Evolutionary conservation across 768 basidiomycete species (phyloP), one percentile per base, ranked within the genome.

Genomic region (Tremella fuciformis): DNA sequence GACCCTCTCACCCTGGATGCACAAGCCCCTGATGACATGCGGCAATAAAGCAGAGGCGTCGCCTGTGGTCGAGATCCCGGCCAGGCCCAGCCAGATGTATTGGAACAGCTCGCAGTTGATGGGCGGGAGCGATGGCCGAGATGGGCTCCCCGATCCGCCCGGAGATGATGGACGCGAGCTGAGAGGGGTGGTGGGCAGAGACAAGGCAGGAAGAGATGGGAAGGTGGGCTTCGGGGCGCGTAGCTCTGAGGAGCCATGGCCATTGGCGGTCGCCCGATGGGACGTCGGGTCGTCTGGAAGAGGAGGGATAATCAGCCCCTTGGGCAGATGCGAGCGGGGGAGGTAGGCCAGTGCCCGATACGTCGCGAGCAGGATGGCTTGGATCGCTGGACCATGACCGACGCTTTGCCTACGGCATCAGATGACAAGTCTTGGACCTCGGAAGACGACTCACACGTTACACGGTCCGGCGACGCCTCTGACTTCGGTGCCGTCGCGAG

Each of bases 31-130:
- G 6, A 37, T 9, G 2, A 63, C 75, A 19, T 56, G 38, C 1
- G 63, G 62, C 1, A 47, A 22, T 41, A 76, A 69, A 0, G 55
- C 67, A 16, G 48, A 60, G 1, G 52, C 41, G 29, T 76, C 73
- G 3, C 39, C 41, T 8, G 57, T 39, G 7, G 49, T 51, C 4
- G 49, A 44, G 26, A 75, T 58, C 0, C 75, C 75, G 0, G 75
- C 75, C 0, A 76, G 51, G 16, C 62, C 75, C 13, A 76, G 65
- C 75, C 75, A 76, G 13, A 66, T 70, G 18, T 61, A 59, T 7
- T 49, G 34, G 57, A 76, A 74, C 8, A 70, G 44, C 13, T 60
- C 51, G 4, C 59, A 22, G 24, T 59, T 60, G 24, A 70, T 34
- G n/a, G 39, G 41, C 22, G 53, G 63, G n/a, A 73, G 26, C 2